Percentiles rank a stretch among this genome's conserved stretches.
Evolutionary conservation across 257 asterid species (phyloP).

Genomic region (Echites panduratus): DNA sequence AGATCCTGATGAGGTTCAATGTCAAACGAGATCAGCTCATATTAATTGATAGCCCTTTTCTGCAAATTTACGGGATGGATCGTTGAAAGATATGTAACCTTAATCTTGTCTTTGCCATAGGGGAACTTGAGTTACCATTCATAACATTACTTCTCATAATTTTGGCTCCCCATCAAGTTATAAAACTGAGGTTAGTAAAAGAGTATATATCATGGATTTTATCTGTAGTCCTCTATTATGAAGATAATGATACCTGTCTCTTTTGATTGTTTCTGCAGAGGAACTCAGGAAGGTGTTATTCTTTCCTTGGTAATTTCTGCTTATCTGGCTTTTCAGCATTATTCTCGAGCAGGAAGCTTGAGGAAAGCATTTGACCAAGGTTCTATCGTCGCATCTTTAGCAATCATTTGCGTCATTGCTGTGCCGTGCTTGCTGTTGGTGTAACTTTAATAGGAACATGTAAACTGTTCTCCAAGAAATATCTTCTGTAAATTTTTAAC

Average conservation of each 20-base stretch:
- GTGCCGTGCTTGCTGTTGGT: constrained; percentile 73
- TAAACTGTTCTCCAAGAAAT: neutral
- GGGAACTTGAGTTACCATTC: constrained; percentile 81
- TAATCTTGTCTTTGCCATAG: constrained; percentile 31
- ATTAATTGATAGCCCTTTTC: neutral
- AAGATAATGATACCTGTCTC: constrained; percentile 14
- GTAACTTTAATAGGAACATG: constrained; percentile 21
- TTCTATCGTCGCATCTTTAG: constrained; percentile 75
- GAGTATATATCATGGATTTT: neutral
- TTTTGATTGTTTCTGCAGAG: constrained; percentile 46
- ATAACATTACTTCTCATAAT: constrained; percentile 58
- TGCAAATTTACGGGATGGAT: constrained; percentile 7
- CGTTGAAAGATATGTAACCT: constrained; percentile 1
- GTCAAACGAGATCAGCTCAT: neutral
- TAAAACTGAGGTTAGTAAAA: constrained; percentile 63
- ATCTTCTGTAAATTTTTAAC: constrained; percentile 15
- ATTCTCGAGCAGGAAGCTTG: constrained; percentile 60
- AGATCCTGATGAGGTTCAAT: neutral
- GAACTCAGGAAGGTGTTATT: constrained; percentile 73
- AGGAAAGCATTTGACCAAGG: constrained; percentile 70
- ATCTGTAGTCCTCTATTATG: constrained; percentile 3
- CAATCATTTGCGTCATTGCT: constrained; percentile 52
- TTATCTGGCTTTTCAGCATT: constrained; percentile 91
- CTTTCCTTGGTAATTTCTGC: constrained; percentile 64
- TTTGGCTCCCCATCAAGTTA: constrained; percentile 62